Evolutionary conservation across 1,284 basidiomycete genomes (phyloP).

Genomic region (Microbotryomycetes sp.): DNA sequence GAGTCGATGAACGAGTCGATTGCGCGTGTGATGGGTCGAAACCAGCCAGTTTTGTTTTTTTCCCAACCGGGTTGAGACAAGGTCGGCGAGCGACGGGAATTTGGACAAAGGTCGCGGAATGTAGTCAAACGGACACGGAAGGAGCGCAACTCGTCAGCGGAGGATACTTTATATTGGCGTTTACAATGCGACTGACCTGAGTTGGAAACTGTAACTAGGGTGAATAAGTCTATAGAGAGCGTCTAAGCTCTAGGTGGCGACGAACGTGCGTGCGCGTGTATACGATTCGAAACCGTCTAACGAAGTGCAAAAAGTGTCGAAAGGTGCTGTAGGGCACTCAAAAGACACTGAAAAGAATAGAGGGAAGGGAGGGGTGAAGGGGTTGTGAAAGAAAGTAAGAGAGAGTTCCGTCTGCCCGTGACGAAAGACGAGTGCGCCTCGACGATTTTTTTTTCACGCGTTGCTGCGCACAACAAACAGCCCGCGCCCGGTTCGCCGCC

Average conservation of each 20-base stretch:
- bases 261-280: not conserved
- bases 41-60: not conserved
- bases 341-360: not conserved
- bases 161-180: no score
- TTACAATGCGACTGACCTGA: no score
- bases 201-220: no score
- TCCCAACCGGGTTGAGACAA: not conserved
- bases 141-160: no score
- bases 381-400: not conserved
- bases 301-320: not conserved
- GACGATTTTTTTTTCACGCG: not conserved
- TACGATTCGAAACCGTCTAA: not conserved
- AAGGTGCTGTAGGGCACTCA: not conserved
- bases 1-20: not conserved
- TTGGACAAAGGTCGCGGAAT: not conserved
- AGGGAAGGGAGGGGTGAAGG: not conserved
- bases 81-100: not conserved
- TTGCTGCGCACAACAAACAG: not conserved
- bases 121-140: no score
- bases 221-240: no score
- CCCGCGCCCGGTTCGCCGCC: not conserved
- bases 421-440: no score
- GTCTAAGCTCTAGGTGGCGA: no score
- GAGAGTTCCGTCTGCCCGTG: no score
- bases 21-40: not conserved